phyloP scores from a whole-genome alignment of 805 yeast genomes.

The Tetrapisispora nanseiensis region DNA sequence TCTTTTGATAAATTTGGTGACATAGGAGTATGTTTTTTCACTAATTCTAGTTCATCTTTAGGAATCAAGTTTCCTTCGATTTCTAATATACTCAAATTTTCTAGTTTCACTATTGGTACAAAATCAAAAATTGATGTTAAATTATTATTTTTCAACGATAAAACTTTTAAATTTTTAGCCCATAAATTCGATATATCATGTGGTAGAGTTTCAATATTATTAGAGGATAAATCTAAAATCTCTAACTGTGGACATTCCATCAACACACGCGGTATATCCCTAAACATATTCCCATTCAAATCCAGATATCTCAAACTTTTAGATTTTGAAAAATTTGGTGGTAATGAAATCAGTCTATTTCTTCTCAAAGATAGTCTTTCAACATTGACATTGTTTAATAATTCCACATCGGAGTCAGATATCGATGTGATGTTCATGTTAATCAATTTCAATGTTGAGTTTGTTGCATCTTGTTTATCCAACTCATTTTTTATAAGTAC shows the following conservation, averaged over 20 bases:
- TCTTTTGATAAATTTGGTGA: conserved; percentile 31
- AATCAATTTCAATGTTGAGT: conserved; percentile 30
- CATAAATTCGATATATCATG: conserved; percentile 32
- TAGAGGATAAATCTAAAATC: conserved; percentile 55
- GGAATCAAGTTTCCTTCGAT: conserved; percentile 50
- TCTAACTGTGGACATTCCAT: conserved; percentile 38
- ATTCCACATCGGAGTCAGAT: conserved; percentile 32
- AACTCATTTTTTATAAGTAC: conserved; percentile 48
- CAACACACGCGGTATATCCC: conserved; percentile 42
- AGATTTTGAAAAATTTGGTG: conserved; percentile 37
- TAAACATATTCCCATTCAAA: conserved; percentile 49
- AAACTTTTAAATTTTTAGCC: conserved; percentile 38
- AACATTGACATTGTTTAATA: conserved; percentile 26
- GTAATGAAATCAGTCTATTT: conserved; percentile 40
- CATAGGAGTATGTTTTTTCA: conserved; percentile 31
- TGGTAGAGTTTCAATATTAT: conserved; percentile 43
- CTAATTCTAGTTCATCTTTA: conserved; percentile 37
- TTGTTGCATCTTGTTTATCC: conserved; percentile 9
- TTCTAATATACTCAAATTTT: conserved; percentile 47
- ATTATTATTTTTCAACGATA: conserved; percentile 53
- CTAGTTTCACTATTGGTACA: conserved; percentile 45
- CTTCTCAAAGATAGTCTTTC: conserved; percentile 46
- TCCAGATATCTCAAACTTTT: conserved; percentile 49
- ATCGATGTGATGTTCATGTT: conserved; percentile 32
- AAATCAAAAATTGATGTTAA: conserved; percentile 37